Evolutionary conservation across 2,329 filamentous ascomycete species (phyloP).

Genomic region (Tolypocladium nubicola): DNA sequence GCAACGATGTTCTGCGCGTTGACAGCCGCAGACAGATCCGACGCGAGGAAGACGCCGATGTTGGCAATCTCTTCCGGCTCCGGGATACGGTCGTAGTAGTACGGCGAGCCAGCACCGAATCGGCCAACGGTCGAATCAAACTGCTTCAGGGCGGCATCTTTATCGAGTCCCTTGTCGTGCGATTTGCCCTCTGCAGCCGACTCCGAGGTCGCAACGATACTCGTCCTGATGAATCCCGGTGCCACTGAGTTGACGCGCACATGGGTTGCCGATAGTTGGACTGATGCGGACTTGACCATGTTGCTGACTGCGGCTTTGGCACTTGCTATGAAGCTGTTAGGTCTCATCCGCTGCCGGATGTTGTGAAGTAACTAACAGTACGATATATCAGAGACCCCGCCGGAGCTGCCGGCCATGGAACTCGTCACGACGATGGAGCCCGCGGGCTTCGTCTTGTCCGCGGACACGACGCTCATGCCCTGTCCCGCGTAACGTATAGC

Average conservation of each 20-base stretch:
- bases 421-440: constrained; percentile 6
- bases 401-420: constrained; percentile 5
- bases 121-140: neutral
- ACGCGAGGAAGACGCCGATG: constrained; percentile 9
- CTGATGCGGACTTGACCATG: constrained; percentile 1
- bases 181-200: neutral
- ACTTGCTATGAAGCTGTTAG: neutral
- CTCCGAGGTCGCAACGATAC: constrained; percentile 1
- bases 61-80: constrained; percentile 8
- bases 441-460: constrained; percentile 2
- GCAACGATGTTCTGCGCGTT: constrained; percentile 10
- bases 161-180: too few species aligned
- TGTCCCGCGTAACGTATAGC: constrained; percentile 8
- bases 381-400: constrained; percentile 3
- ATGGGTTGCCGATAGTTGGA: constrained; percentile 5
- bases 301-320: neutral
- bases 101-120: neutral
- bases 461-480: constrained; percentile 5
- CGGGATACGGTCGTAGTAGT: constrained; percentile 4
- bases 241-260: constrained; percentile 8
- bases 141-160: neutral
- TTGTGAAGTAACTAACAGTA: neutral
- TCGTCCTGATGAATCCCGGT: constrained; percentile 3
- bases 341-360: too few species aligned
- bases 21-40: constrained; percentile 4